Percentiles rank a stretch among this genome's conserved stretches.
Evolutionary conservation across 2,329 filamentous ascomycete species (phyloP).

Genomic region (Trichophyton benhamiae): DNA sequence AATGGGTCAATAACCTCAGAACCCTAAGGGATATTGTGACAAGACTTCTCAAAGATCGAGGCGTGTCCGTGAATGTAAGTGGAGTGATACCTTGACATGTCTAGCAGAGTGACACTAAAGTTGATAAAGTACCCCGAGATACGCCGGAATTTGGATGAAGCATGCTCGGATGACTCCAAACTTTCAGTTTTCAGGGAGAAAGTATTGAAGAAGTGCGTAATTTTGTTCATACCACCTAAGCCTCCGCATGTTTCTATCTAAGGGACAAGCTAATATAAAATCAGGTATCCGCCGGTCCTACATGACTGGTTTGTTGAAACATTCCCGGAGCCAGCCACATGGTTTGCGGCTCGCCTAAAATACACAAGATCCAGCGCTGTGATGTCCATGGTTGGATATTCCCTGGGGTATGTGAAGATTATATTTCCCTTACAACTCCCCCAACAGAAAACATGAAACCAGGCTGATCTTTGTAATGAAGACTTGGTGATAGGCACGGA

Average conservation of each 20-base stretch:
- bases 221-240: not conserved
- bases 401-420: conserved; percentile 48
- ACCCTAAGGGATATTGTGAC: conserved; percentile 86
- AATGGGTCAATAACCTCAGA: conserved; percentile 95
- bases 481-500: conserved; percentile 85
- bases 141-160: conserved; percentile 48
- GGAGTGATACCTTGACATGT: not conserved
- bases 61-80: conserved; percentile 43
- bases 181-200: conserved; percentile 58
- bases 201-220: conserved; percentile 37
- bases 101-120: conserved; percentile 1
- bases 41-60: conserved; percentile 61
- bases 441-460: not conserved
- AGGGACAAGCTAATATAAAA: not conserved
- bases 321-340: conserved; percentile 82
- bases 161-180: conserved; percentile 51
- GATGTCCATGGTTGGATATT: conserved; percentile 98
- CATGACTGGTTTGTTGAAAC: conserved; percentile 92
- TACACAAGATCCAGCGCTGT: conserved; percentile 93
- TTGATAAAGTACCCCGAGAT: conserved; percentile 55
- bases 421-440: not conserved
- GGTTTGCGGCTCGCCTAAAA: conserved; percentile 76
- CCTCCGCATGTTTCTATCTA: not conserved
- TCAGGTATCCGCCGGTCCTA: conserved; percentile 68
- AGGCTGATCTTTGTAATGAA: conserved; percentile 12